A percentile compares a stretch with the other conserved stretches of the same genome.
These are phyloP conservation scores for Trichoderma polysporum DNA, from an alignment of 2,329 filamentous ascomycete species.

Conservation along the genomic window DNA sequence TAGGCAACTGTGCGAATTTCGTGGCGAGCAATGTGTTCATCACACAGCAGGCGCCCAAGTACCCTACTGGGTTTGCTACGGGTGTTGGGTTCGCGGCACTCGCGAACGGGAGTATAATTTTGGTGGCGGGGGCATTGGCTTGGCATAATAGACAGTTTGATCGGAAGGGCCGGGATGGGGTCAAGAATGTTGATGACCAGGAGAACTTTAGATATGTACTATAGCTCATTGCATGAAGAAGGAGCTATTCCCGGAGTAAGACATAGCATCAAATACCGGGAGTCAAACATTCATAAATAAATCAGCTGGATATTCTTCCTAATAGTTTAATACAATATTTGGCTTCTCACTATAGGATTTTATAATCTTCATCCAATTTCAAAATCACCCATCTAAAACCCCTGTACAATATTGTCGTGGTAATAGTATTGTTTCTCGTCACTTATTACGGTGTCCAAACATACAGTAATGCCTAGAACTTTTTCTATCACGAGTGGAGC, in stretches of 20 bases:
- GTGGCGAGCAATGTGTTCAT: conserved; percentile 5
- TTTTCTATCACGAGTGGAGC: no score
- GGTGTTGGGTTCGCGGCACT: background rate
- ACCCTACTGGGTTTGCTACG: background rate
- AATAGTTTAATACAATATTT: no score
- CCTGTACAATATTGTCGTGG: background rate
- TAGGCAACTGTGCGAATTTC: background rate
- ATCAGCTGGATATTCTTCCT: no score
- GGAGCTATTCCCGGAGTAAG: background rate
- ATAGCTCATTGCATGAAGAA: background rate
- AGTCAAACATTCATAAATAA: no score
- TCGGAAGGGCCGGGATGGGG: background rate
- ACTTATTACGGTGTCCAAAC: background rate
- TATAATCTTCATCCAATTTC: background rate
- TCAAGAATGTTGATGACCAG: background rate
- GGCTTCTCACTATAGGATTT: background rate
- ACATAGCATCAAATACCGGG: no score
- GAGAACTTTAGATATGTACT: background rate
- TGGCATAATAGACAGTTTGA: background rate
- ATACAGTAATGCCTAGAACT: no score
- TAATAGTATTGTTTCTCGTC: background rate
- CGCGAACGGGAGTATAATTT: background rate
- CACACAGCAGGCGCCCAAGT: background rate
- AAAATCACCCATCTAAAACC: background rate
- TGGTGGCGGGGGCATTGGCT: background rate